Percentiles rank a stretch among this genome's conserved stretches.
These are phyloP conservation scores for Aspergillus indologenus DNA, from an alignment of 495 filamentous ascomycete genomes.

Conservation along the genomic window DNA sequence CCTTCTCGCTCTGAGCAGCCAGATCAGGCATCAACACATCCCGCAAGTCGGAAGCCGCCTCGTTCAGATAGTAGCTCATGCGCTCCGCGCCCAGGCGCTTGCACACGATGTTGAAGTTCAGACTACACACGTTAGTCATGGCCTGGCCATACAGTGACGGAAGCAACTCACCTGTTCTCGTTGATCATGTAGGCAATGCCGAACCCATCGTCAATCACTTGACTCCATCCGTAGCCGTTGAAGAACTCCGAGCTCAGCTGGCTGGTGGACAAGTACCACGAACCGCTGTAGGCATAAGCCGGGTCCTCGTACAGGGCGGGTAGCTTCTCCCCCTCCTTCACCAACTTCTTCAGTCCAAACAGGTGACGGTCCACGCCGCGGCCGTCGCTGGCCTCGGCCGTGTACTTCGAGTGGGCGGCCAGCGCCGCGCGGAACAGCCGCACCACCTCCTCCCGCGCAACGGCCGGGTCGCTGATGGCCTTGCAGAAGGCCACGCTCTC, in stretches of 20 bases:
- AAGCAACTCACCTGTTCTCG: slow-evolving; percentile 65
- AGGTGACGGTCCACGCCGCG: slow-evolving; percentile 95
- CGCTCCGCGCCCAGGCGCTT: slow-evolving; percentile 87
- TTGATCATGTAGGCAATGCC: slow-evolving; percentile 99
- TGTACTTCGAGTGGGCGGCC: slow-evolving; percentile 83
- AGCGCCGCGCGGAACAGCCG: slow-evolving; percentile 79
- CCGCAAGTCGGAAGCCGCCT: slow-evolving; percentile 86
- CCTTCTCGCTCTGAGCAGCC: slow-evolving; percentile 68
- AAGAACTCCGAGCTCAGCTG: slow-evolving; percentile 96
- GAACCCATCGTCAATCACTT: slow-evolving; percentile 94
- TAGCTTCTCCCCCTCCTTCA: slow-evolving; percentile 76
- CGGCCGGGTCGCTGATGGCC: slow-evolving; percentile 67
- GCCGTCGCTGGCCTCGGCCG: slow-evolving; percentile 80
- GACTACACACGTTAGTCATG: slow-evolving; percentile 45
- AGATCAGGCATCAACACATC: slow-evolving; percentile 83
- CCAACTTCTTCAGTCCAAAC: slow-evolving; percentile 90
- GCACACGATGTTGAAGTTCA: slow-evolving; percentile 98
- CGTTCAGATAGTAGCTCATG: slow-evolving; percentile 93
- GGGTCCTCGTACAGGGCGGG: slow-evolving; percentile 86
- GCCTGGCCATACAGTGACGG: neutral
- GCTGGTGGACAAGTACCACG: slow-evolving; percentile 83
- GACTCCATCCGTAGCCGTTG: slow-evolving; percentile 99
- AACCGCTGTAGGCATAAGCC: slow-evolving; percentile 75
- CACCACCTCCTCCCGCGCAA: slow-evolving; percentile 59
- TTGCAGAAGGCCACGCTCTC: slow-evolving; percentile 90